A percentile compares a stretch with the other conserved stretches of the same genome.
Conservation (phyloP, 176 grass and related monocot genomes). For the Phragmites australis region DNA sequence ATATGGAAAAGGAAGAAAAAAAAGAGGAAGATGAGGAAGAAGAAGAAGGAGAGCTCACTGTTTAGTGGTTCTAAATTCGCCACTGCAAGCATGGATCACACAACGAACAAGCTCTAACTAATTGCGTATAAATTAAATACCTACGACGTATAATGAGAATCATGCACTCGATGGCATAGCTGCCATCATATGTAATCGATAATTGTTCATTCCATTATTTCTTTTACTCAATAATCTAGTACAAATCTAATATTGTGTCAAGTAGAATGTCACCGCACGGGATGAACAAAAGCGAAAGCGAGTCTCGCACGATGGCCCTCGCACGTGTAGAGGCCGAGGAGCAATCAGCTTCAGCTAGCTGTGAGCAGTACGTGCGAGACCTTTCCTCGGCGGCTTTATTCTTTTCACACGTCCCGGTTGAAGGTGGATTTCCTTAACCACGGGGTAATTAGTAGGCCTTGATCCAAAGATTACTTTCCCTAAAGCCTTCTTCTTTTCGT, state of each 20-base stretch:
- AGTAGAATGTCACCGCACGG: no score
- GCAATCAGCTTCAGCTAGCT: constrained; percentile 34
- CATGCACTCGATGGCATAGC: neutral
- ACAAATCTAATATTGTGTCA: neutral
- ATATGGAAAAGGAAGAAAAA: no score
- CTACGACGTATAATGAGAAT: no score
- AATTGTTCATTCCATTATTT: neutral
- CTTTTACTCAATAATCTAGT: neutral
- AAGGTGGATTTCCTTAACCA: constrained; percentile 15
- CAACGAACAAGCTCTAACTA: neutral
- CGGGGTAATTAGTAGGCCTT: neutral
- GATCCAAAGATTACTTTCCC: constrained; percentile 49
- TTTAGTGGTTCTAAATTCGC: no score
- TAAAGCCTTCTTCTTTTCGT: constrained; percentile 33
- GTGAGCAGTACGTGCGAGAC: constrained; percentile 28
- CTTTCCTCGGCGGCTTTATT: constrained; percentile 31
- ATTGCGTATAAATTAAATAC: neutral
- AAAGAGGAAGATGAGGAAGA: no score
- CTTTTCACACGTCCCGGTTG: neutral
- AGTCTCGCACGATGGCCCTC: constrained; percentile 32
- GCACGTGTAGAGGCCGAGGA: constrained; percentile 47
- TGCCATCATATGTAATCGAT: constrained; percentile 11
- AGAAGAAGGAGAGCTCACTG: no score
- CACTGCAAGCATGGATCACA: neutral
- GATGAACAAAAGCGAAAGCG: constrained; percentile 24